A percentile compares a stretch with the other conserved stretches of the same genome.
Evolutionary conservation across 2,329 filamentous ascomycete genomes (phyloP).

Genomic region (Gliomastix tumulicola): DNA sequence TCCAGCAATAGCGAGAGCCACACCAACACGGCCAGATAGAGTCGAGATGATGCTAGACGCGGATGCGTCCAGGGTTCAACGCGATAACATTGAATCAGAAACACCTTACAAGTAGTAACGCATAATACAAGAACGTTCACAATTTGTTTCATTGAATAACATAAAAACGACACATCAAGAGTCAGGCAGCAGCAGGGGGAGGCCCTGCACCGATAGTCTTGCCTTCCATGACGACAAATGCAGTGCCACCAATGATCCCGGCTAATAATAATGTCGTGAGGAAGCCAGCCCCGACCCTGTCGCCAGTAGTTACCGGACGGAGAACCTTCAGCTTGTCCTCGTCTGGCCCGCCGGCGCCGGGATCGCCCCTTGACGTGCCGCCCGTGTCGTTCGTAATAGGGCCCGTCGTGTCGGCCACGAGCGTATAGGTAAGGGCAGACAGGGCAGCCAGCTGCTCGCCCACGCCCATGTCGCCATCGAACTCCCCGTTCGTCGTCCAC

Average conservation of each 20-base stretch:
- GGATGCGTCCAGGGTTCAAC: too few species aligned
- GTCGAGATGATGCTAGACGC: too few species aligned
- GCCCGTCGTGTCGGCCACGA: conserved; percentile 33
- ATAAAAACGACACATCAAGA: too few species aligned
- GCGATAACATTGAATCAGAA: too few species aligned
- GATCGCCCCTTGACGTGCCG: conserved; percentile 49
- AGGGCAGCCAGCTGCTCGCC: conserved; percentile 65
- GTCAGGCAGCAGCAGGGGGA: too few species aligned
- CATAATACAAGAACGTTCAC: too few species aligned
- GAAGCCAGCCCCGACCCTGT: conserved; percentile 5
- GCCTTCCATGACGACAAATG: conserved; percentile 29
- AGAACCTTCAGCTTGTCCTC: neutral
- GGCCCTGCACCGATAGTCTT: too few species aligned
- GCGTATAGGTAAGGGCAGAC: conserved; percentile 53
- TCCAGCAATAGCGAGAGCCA: too few species aligned
- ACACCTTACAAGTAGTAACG: too few species aligned
- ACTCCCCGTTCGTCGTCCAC: conserved; percentile 47
- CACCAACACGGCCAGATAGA: too few species aligned
- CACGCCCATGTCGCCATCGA: conserved; percentile 55
- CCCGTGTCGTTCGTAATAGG: conserved; percentile 48
- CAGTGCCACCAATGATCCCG: conserved; percentile 40
- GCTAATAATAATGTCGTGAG: conserved; percentile 31
- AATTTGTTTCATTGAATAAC: too few species aligned
- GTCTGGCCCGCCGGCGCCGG: conserved; percentile 28
- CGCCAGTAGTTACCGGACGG: conserved; percentile 3